phyloP scores from a whole-genome alignment of 179 eudicot species.

The Corrigiola litoralis region DNA sequence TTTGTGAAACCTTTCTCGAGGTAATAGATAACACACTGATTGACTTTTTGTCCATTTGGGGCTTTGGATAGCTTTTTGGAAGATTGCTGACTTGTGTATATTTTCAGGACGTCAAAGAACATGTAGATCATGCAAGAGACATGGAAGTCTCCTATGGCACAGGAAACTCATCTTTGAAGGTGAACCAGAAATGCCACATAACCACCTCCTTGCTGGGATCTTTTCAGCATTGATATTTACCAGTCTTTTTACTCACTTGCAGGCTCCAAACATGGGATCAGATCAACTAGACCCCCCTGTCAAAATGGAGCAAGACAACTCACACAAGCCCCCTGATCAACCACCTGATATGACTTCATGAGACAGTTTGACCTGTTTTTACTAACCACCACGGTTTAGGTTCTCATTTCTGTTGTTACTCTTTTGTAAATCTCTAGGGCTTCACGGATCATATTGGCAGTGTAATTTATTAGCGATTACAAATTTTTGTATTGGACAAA shows the following conservation, averaged over 20 bases:
- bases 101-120: conserved; percentile 33
- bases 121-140: conserved; percentile 28
- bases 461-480: conserved; percentile 2
- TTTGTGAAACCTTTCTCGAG: neutral
- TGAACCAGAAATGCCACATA: conserved; percentile 6
- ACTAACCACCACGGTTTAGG: conserved; percentile 9
- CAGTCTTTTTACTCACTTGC: neutral
- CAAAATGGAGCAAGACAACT: conserved; percentile 39
- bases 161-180: conserved; percentile 34
- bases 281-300: conserved; percentile 33
- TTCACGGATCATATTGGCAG: conserved; percentile 15
- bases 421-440: conserved; percentile 22
- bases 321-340: conserved; percentile 32
- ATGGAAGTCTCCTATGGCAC: conserved; percentile 27
- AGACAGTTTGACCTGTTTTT: conserved; percentile 4
- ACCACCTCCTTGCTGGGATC: neutral
- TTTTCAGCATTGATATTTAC: neutral
- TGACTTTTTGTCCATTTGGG: neutral
- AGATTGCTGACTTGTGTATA: neutral
- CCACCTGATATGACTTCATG: conserved; percentile 26
- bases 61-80: neutral
- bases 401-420: neutral
- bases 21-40: neutral
- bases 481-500: conserved; percentile 13
- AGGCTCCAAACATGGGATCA: conserved; percentile 27